These are phyloP conservation scores for Candida ovalis DNA, from an alignment of 805 yeast species.

Conservation along the genomic window DNA sequence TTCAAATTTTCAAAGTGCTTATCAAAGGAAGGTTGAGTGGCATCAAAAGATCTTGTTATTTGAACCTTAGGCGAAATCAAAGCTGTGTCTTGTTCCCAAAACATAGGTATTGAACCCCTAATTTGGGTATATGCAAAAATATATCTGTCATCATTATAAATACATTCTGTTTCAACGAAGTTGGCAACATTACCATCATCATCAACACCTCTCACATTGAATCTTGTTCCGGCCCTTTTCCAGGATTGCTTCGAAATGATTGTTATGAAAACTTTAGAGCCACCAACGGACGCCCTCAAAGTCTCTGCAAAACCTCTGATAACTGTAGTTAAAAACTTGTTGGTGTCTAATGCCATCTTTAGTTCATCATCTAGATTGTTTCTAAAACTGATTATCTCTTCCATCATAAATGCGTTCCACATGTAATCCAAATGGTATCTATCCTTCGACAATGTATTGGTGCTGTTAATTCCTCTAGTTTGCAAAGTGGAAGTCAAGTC, in stretches of 20 bases:
- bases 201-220: conserved; percentile 91
- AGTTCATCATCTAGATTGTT: conserved; percentile 61
- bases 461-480: conserved; percentile 54
- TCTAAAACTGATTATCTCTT: conserved; percentile 72
- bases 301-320: conserved; percentile 96
- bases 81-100: conserved; percentile 97
- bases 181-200: conserved; percentile 95
- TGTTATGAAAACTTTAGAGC: conserved; percentile 51
- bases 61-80: conserved; percentile 87
- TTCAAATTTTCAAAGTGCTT: conserved; percentile 71
- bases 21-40: conserved; percentile 86
- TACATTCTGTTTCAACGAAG: conserved; percentile 89
- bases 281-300: conserved; percentile 37
- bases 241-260: conserved; percentile 94
- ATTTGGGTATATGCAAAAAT: conserved; percentile 79
- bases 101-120: conserved; percentile 94
- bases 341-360: conserved; percentile 61
- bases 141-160: conserved; percentile 47
- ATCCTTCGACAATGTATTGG: conserved; percentile 44
- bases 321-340: conserved; percentile 83
- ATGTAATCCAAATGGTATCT: conserved; percentile 80
- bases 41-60: conserved; percentile 84
- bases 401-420: conserved; percentile 96
- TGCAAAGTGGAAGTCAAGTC: conserved; percentile 89
- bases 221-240: conserved; percentile 96